Evolutionary conservation across 1,284 basidiomycete genomes (phyloP).

Genomic region (Ustilago crameri): DNA sequence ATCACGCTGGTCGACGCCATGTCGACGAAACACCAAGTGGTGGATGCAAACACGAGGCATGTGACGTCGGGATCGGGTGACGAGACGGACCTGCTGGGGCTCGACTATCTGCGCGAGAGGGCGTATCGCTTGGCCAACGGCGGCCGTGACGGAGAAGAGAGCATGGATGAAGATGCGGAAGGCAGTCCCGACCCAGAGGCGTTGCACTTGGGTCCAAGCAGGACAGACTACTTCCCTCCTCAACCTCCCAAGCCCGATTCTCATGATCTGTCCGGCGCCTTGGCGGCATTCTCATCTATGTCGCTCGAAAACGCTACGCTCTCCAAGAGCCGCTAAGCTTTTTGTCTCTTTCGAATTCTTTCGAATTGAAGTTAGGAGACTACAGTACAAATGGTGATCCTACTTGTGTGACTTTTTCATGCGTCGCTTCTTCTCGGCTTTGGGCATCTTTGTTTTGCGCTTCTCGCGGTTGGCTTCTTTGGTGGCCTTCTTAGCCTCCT

Average conservation of each 20-base stretch:
- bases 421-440: constrained; percentile 61
- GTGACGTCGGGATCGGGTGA: not conserved
- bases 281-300: not conserved
- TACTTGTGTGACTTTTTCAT: constrained; percentile 62
- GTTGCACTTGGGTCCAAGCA: not conserved
- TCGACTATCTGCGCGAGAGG: constrained; percentile 4
- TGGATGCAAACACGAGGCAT: constrained; percentile 13
- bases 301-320: constrained; percentile 2
- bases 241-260: not conserved
- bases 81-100: not conserved
- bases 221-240: constrained; percentile 3
- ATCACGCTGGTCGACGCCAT: constrained; percentile 33
- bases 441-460: constrained; percentile 66
- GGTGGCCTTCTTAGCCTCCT: constrained; percentile 56
- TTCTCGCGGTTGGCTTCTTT: constrained; percentile 61
- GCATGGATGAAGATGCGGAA: constrained; percentile 30
- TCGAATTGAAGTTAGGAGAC: not conserved
- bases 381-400: not conserved
- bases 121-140: constrained; percentile 10
- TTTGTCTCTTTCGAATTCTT: no score
- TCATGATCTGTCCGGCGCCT: not conserved
- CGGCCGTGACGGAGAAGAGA: not conserved
- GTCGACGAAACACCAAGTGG: constrained; percentile 16
- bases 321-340: not conserved
- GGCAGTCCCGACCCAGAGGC: constrained; percentile 15